Evolutionary conservation across 768 basidiomycete species (phyloP), one percentile per base, ranked within the genome.

Genomic region (Tephrocybe sp.): DNA sequence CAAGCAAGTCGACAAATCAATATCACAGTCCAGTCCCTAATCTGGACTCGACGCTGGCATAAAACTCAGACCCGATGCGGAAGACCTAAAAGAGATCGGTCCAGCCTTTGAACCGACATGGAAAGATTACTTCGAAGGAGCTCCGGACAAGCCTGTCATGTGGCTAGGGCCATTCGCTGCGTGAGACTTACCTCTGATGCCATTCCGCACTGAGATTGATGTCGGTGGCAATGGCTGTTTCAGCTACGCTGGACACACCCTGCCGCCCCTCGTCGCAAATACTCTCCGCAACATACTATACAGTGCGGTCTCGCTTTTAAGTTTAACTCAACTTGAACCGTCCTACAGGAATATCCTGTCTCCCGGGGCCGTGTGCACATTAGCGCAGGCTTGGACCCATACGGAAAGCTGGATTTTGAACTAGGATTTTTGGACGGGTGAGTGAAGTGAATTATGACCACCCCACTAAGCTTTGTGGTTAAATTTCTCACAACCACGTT

Each of bases 111-210:
- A 69, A 22, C 40, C 66, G 19, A 65, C 72, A 36, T 84, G 83
- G 84, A 64, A 73, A 6, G 60, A 65, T 11, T 79, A 76, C 61
- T 85, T 79, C 36, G 74, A 64, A 23, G 64, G 69, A 22, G 71
- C 69, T 2, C 76, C 77, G 0, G 85, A 85, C 58, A 85, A 84
- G 57, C 74, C 82, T 9, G 75, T 80, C 4, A 57, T 77, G 52
- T 67, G 73, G 39, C 59, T 82, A 10, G 73, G 72, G 0, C 52
- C 70, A 0, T 53, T 74, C 17, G 64, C 75, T 4, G 72, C 69
- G 79, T 82, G 56, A 42, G 71, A 60, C 62, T 3, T 32, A n/a
- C 40, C 12, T 12, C n/a, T 13, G 16, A 17, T 16, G 9, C 19
- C 22, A 26, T 26, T 26, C 3, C 26, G 8, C 16, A 41, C 60